Evolutionary conservation across 2,329 filamentous ascomycete species (phyloP).

Genomic region (Penicillium sp.): DNA sequence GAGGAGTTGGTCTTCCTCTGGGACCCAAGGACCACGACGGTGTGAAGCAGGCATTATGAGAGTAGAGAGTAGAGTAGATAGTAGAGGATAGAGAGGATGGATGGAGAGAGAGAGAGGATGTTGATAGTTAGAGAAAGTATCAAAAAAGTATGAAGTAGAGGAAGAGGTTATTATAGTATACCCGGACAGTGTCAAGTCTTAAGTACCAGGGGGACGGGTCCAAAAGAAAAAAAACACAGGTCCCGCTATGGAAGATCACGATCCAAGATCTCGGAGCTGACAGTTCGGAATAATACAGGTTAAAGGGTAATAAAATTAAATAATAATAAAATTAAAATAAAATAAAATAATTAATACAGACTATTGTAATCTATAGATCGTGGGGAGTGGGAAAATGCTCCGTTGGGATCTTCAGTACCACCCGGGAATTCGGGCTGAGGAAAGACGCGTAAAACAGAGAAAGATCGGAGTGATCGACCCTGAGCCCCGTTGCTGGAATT

Average conservation of each 20-base stretch:
- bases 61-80: background rate
- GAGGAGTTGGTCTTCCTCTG: constrained; percentile 70
- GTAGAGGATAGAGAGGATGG: background rate
- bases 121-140: background rate
- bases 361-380: constrained; percentile 16
- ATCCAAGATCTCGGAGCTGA: constrained; percentile 44
- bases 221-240: constrained; percentile 30
- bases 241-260: constrained; percentile 41
- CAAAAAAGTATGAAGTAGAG: background rate
- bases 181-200: constrained; percentile 13
- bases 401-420: constrained; percentile 26
- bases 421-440: constrained; percentile 29
- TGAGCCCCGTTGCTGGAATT: constrained; percentile 31
- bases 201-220: constrained; percentile 37
- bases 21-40: constrained; percentile 80
- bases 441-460: constrained; percentile 19
- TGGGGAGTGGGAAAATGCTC: constrained; percentile 20
- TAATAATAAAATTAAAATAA: background rate
- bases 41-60: constrained; percentile 51
- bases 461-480: constrained; percentile 30
- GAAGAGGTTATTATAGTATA: constrained; percentile 9
- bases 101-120: background rate
- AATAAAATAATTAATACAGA: constrained; percentile 7
- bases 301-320: constrained; percentile 5
- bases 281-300: constrained; percentile 32